Evolutionary conservation across 768 basidiomycete genomes (phyloP), one percentile per base, ranked within the genome.

Genomic region (Psilocybe tampanensis): DNA sequence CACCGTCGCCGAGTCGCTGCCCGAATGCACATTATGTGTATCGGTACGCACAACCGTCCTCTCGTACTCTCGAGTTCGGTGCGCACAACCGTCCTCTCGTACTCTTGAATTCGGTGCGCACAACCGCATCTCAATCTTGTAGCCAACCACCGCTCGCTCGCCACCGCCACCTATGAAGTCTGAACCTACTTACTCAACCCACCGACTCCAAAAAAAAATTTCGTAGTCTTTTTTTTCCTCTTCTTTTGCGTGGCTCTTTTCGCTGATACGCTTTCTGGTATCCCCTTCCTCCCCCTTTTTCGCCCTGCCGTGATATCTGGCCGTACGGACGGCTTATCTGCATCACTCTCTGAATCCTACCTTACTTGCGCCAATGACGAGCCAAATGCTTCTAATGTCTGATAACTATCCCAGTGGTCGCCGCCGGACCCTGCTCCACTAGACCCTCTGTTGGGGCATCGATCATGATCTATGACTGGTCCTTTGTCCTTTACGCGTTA

Each of bases 381-480:
- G 41, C 21, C 50, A 41, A 51, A 39, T 50, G 23, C 44, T 47
- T 29, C 15, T 47, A n/a, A 23, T 42, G 50, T 34, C 24, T 22
- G 21, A 26, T 33, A 33, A 45, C 32, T n/a, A 44, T 45, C 15
- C 29, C 26, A 19, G 26, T 47, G 36, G n/a, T 58, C 51, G 56
- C 56, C 51, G 56, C 51, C 56, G 56, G 56, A 21, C 42, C n/a
- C 24, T 22, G 34, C 17, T 24, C 50, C 15, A 29, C 23, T 39
- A 43, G 22, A 23, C 47, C 33, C 19, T 23, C 36, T 47, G 34
- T 43, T 36, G 50, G 36, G 56, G 44, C 6, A 23, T 58, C 51
- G 56, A 58, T 57, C 56, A 47, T 52, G 51, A 52, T 52, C 51
- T 41, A 36, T 50, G 29, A 55, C 21, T n/a, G 43, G 47, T 33